These are phyloP conservation scores for Dioscorea cayenensis DNA, from an alignment of 116 monocot species.

Conservation along the genomic window DNA sequence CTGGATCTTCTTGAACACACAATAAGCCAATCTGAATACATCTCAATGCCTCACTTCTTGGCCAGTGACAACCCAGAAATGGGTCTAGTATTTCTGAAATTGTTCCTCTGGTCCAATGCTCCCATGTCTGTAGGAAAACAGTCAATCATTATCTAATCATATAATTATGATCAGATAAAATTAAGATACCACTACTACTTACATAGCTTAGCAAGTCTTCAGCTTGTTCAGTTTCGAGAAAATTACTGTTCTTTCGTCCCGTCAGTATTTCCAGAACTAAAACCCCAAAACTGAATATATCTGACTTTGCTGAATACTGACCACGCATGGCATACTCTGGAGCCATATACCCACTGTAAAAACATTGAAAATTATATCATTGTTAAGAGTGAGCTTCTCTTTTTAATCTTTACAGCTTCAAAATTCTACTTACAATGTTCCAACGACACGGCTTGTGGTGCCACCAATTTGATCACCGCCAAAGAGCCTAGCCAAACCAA, in stretches of 20 bases:
- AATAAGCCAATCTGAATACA: slow-evolving; percentile 2
- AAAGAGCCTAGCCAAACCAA: slow-evolving; percentile 1
- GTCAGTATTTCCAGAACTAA: slow-evolving; percentile 4
- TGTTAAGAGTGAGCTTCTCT: neutral
- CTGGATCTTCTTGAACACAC: slow-evolving; percentile 7
- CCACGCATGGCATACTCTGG: slow-evolving; percentile 7
- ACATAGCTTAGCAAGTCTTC: slow-evolving; percentile 3
- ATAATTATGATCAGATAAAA: neutral
- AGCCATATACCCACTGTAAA: slow-evolving; percentile 12
- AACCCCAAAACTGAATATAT: slow-evolving; percentile 11
- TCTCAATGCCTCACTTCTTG: neutral
- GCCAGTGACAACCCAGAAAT: neutral
- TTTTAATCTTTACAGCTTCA: neutral
- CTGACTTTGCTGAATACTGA: neutral
- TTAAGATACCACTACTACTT: neutral
- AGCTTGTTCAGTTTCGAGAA: neutral
- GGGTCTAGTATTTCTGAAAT: neutral
- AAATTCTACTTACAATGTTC: slow-evolving; percentile 1
- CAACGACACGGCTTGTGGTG: neutral
- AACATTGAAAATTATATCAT: neutral
- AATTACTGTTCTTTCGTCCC: neutral
- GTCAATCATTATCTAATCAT: neutral
- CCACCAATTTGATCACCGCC: neutral
- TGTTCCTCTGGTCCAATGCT: slow-evolving; percentile 6
- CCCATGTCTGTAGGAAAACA: neutral